Conservation (phyloP, 2,329 filamentous ascomycete genomes). For the Dryadomyces quercivorus region DNA sequence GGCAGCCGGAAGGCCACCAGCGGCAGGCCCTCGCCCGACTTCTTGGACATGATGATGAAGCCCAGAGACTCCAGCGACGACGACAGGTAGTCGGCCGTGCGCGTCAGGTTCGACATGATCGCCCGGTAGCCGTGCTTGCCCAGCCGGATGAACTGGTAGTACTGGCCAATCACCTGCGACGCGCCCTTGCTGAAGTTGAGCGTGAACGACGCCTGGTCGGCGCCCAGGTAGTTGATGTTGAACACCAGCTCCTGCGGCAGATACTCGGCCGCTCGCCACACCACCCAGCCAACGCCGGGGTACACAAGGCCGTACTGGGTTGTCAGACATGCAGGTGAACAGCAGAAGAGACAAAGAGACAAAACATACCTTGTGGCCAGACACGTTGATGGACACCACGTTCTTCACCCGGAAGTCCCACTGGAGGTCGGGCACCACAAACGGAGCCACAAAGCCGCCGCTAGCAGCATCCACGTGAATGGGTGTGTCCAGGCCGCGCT, state of each 20-base stretch:
- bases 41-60: conserved; percentile 81
- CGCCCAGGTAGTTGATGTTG: conserved; percentile 98
- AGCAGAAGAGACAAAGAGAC: no score
- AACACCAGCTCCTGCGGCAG: conserved; percentile 88
- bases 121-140: conserved; percentile 83
- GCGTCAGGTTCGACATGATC: conserved; percentile 90
- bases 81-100: conserved; percentile 78
- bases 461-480: conserved; percentile 92
- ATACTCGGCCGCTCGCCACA: conserved; percentile 76
- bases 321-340: not conserved
- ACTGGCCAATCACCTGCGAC: conserved; percentile 89
- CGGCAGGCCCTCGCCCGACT: conserved; percentile 65
- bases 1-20: conserved; percentile 80
- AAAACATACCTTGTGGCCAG: conserved; percentile 68
- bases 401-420: conserved; percentile 90
- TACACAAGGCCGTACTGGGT: conserved; percentile 51
- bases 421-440: conserved; percentile 67
- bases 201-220: conserved; percentile 90
- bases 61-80: conserved; percentile 60
- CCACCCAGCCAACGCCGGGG: conserved; percentile 85
- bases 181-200: conserved; percentile 96
- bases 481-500: conserved; percentile 63
- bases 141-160: conserved; percentile 92
- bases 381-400: conserved; percentile 89
- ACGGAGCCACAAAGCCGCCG: conserved; percentile 87